Percentiles rank a stretch among this genome's conserved stretches.
Evolutionary conservation across 2,329 filamentous ascomycete species (phyloP).

Genomic region (Orbilia oligospora): DNA sequence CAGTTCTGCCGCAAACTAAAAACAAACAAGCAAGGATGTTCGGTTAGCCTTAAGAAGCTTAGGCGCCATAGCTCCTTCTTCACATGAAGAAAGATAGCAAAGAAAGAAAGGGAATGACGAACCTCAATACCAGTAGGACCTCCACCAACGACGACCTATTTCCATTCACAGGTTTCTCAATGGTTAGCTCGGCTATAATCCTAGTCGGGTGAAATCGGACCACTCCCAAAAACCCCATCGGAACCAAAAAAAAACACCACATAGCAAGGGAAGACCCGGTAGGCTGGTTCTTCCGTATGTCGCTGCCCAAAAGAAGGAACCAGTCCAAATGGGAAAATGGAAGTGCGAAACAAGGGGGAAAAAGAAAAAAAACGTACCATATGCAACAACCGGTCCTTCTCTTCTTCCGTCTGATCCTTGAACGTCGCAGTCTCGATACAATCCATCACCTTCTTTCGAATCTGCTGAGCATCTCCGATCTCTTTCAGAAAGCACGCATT

Average conservation of each 20-base stretch:
- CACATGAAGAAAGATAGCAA: slow-evolving; percentile 26
- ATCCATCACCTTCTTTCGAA: slow-evolving; percentile 99
- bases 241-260: slow-evolving; percentile 31
- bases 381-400: slow-evolving; percentile 93
- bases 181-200: slow-evolving; percentile 49
- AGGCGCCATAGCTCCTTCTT: slow-evolving; percentile 16
- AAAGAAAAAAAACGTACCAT: slow-evolving; percentile 79
- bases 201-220: slow-evolving; percentile 49
- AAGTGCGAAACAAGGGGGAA: background rate
- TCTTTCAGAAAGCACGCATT: slow-evolving; percentile 99
- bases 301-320: slow-evolving; percentile 25
- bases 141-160: slow-evolving; percentile 64
- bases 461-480: slow-evolving; percentile 93
- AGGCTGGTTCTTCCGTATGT: slow-evolving; percentile 34
- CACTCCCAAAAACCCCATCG: slow-evolving; percentile 4
- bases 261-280: slow-evolving; percentile 18
- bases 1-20: slow-evolving; percentile 92
- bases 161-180: slow-evolving; percentile 33
- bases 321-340: slow-evolving; percentile 9
- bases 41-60: slow-evolving; percentile 46
- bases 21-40: slow-evolving; percentile 31
- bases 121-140: slow-evolving; percentile 64
- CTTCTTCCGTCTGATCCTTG: slow-evolving; percentile 91
- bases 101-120: slow-evolving; percentile 6
- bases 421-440: slow-evolving; percentile 98